Evolutionary conservation across 805 yeast species (phyloP).

Genomic region (Yarrowia sp.): DNA sequence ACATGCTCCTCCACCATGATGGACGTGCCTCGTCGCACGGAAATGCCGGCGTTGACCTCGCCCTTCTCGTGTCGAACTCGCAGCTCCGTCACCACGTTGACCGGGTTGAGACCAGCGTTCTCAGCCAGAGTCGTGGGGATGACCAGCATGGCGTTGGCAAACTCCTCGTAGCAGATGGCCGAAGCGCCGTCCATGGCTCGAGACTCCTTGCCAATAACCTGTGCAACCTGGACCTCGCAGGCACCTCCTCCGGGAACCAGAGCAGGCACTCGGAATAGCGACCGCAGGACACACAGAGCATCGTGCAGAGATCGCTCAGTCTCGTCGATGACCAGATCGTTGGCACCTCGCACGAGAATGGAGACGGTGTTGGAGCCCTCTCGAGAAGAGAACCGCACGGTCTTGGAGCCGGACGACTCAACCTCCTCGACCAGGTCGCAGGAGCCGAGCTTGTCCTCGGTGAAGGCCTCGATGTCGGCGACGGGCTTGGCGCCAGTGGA

Average conservation of each 20-base stretch:
- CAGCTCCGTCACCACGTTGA: slow-evolving; percentile 86
- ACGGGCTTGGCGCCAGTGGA: slow-evolving; percentile 93
- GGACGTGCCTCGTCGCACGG: slow-evolving; percentile 91
- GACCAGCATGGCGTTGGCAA: slow-evolving; percentile 86
- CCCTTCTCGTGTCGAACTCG: slow-evolving; percentile 90
- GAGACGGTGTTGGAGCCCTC: slow-evolving; percentile 58
- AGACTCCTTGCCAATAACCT: slow-evolving; percentile 69
- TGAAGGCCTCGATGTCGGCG: slow-evolving; percentile 89
- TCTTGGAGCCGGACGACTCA: slow-evolving; percentile 84
- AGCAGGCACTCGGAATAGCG: slow-evolving; percentile 83
- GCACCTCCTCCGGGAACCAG: slow-evolving; percentile 99
- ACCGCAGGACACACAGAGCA: slow-evolving; percentile 89
- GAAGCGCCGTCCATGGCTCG: slow-evolving; percentile 76
- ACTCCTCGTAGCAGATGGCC: slow-evolving; percentile 87
- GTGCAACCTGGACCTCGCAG: slow-evolving; percentile 87
- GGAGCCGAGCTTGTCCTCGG: slow-evolving; percentile 87
- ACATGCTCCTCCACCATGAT: slow-evolving; percentile 93
- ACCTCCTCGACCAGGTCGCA: slow-evolving; percentile 93
- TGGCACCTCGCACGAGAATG: slow-evolving; percentile 92
- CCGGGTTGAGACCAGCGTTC: slow-evolving; percentile 90
- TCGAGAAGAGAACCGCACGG: slow-evolving; percentile 66
- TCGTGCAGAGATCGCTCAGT: slow-evolving; percentile 97
- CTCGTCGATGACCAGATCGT: slow-evolving; percentile 84
- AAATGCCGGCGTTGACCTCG: slow-evolving; percentile 90
- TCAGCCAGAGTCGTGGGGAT: slow-evolving; percentile 94